phyloP scores from a whole-genome alignment of 371 early-diverging fungal species.

The Mortierella sp. region DNA sequence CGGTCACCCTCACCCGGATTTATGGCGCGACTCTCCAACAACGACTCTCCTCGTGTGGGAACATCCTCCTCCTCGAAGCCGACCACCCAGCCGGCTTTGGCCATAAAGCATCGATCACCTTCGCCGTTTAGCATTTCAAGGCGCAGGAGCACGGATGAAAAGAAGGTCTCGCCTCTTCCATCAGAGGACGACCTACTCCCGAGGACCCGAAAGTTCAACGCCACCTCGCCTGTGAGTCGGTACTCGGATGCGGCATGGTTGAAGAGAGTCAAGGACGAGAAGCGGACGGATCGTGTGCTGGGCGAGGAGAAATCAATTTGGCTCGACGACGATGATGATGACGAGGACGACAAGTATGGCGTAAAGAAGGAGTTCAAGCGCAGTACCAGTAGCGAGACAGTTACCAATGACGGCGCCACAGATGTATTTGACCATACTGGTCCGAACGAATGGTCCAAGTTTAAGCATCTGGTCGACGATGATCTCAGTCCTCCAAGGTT shows the following conservation, averaged over 20 bases:
- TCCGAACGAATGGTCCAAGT: not conserved
- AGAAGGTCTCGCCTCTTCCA: not conserved
- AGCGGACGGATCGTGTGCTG: not conserved
- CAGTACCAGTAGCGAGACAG: not conserved
- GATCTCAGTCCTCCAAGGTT: constrained; percentile 32
- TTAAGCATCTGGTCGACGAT: constrained; percentile 2
- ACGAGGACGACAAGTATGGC: not conserved
- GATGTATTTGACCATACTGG: not conserved
- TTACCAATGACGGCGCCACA: not conserved
- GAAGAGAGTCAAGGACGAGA: not conserved
- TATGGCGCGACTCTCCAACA: constrained; percentile 1
- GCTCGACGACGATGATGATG: not conserved
- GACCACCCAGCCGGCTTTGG: not conserved
- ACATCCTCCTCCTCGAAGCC: not conserved
- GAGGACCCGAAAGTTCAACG: not conserved
- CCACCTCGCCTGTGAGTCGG: not conserved
- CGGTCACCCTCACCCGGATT: constrained; percentile 8
- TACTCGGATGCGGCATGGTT: not conserved
- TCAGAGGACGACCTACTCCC: not conserved
- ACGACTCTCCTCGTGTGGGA: not conserved
- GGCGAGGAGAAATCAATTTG: not conserved
- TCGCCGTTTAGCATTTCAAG: not conserved
- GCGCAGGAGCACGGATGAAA: not conserved
- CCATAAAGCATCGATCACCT: not conserved
- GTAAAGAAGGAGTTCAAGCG: not conserved